These are phyloP conservation scores for Echium plantagineum DNA, from an alignment of 257 asterid genomes.

Conservation along the genomic window DNA sequence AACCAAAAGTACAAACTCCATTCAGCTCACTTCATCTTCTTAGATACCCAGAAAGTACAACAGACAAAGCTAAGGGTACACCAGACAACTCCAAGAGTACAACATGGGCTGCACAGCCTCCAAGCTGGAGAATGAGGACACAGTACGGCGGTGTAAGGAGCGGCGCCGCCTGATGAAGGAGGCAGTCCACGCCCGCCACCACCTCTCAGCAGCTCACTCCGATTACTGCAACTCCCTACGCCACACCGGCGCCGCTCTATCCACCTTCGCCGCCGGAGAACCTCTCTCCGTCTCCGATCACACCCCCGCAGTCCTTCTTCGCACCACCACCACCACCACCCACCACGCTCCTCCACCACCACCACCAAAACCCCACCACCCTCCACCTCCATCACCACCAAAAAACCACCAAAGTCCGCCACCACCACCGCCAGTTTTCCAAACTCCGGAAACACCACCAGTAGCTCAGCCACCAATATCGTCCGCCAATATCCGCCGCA, in stretches of 20 bases:
- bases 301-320: conserved; percentile 82
- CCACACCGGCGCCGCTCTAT: conserved; percentile 73
- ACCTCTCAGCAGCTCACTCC: conserved; percentile 88
- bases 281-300: conserved; percentile 71
- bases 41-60: neutral
- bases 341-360: no score
- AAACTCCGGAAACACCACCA: no score
- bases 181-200: conserved; percentile 82
- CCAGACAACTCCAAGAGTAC: no score
- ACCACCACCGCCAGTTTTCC: no score
- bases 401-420: no score
- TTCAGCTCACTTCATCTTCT: neutral
- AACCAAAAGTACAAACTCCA: neutral
- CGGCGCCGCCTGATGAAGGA: conserved; percentile 95
- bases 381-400: no score
- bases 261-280: conserved; percentile 78
- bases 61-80: no score
- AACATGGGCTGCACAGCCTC: conserved; percentile 90
- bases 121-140: conserved; percentile 94
- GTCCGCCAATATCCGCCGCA: conserved; percentile 21
- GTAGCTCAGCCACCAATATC: conserved; percentile 54
- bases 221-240: conserved; percentile 93
- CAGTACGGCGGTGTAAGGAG: conserved; percentile 94
- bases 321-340: conserved; percentile 48
- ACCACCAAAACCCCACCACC: no score